Conservation (phyloP, 768 basidiomycete genomes). For the Hortiboletus campestris region DNA sequence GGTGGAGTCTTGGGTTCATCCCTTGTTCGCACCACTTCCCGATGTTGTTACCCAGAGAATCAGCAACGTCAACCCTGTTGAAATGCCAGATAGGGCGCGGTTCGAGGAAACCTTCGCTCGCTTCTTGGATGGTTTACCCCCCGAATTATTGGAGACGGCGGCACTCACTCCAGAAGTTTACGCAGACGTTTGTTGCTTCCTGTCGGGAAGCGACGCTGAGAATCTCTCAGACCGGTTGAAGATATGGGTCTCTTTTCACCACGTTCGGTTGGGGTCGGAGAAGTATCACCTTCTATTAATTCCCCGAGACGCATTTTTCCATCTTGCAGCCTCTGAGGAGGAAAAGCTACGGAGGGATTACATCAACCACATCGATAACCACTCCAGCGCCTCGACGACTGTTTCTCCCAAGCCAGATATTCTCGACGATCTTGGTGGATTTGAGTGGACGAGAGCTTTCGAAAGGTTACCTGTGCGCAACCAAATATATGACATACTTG, state of each 20-base stretch:
- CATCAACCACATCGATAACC: constrained; percentile 37
- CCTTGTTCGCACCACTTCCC: constrained; percentile 60
- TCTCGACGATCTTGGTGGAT: constrained; percentile 26
- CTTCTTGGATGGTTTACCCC: constrained; percentile 51
- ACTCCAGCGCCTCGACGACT: constrained; percentile 1
- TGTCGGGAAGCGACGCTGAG: constrained; percentile 37
- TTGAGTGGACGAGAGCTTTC: constrained; percentile 41
- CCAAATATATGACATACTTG: constrained; percentile 68
- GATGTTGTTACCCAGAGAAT: constrained; percentile 55
- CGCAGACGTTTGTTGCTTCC: constrained; percentile 45
- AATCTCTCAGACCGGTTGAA: constrained; percentile 41
- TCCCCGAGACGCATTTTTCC: constrained; percentile 59
- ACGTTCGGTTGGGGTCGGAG: constrained; percentile 58
- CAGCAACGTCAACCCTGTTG: constrained; percentile 47
- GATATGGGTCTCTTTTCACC: constrained; percentile 59
- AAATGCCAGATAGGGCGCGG: constrained; percentile 56
- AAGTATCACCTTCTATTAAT: constrained; percentile 56
- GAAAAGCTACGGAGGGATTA: constrained; percentile 51
- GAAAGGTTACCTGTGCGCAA: constrained; percentile 63
- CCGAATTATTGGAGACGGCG: constrained; percentile 59
- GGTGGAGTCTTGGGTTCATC: constrained; percentile 59
- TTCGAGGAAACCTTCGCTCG: constrained; percentile 50
- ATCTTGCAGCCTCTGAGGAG: constrained; percentile 47
- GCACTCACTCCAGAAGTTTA: constrained; percentile 56
- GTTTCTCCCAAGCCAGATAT: constrained; percentile 20